Evolutionary conservation across 2,329 filamentous ascomycete species (phyloP).

Genomic region (Colletotrichum abscissum): DNA sequence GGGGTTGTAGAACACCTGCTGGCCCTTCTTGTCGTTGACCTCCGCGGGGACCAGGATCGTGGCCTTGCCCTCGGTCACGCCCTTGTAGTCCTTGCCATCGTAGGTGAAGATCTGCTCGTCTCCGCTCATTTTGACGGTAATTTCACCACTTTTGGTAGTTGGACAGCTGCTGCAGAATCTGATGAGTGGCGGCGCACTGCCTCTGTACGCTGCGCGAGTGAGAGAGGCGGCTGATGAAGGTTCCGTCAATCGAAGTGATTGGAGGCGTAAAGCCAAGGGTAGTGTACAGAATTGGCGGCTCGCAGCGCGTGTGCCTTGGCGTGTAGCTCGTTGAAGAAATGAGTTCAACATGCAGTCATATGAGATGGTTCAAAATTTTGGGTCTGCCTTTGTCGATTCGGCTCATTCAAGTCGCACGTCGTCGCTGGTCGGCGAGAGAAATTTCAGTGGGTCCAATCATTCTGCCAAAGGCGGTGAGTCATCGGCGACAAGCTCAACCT

Average conservation of each 20-base stretch:
- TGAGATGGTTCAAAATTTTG: not conserved
- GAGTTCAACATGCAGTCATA: slow-evolving; percentile 26
- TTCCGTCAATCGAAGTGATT: not conserved
- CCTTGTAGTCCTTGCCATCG: slow-evolving; percentile 62
- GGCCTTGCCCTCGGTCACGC: slow-evolving; percentile 67
- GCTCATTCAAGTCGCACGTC: not conserved
- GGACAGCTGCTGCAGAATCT: slow-evolving; percentile 9
- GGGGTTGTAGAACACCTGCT: slow-evolving; percentile 97
- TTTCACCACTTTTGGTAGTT: not conserved
- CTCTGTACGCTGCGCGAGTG: not conserved
- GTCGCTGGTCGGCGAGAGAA: slow-evolving; percentile 29
- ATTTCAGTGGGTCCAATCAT: slow-evolving; percentile 35
- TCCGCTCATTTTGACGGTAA: slow-evolving; percentile 41
- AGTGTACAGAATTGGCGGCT: not conserved
- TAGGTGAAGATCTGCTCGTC: slow-evolving; percentile 47
- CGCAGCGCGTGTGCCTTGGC: slow-evolving; percentile 24
- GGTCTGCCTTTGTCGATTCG: not conserved
- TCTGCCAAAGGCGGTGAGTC: slow-evolving; percentile 35
- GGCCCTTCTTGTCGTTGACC: slow-evolving; percentile 52
- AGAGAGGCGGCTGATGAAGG: not conserved
- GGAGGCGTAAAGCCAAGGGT: not conserved
- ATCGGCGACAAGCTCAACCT: not conserved
- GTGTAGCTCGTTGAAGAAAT: slow-evolving; percentile 4
- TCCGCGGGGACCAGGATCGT: slow-evolving; percentile 65
- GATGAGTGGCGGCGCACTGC: slow-evolving; percentile 1